Percentiles rank a stretch among this genome's conserved stretches.
Conservation (phyloP, 495 filamentous ascomycete species). For the Podospora tetraspora region DNA sequence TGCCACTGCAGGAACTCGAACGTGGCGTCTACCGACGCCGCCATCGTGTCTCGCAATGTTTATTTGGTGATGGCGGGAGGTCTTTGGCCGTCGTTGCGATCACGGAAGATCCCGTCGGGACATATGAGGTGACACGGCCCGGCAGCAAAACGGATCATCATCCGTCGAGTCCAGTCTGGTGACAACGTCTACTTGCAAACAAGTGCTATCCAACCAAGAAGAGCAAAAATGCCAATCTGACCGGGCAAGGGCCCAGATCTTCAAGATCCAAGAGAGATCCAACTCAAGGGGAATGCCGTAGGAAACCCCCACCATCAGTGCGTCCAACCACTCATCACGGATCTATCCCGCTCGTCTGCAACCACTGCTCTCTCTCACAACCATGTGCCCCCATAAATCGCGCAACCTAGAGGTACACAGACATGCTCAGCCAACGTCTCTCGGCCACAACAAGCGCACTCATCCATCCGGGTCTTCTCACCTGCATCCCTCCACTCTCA, state of each 20-base stretch:
- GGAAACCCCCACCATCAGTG: not conserved
- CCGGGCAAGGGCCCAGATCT: not conserved
- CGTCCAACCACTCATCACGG: not conserved
- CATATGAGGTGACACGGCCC: not conserved
- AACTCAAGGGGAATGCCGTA: not conserved
- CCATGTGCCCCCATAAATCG: too few species aligned
- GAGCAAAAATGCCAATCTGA: not conserved
- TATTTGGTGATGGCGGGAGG: not conserved
- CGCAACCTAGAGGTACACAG: too few species aligned
- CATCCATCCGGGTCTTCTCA: too few species aligned
- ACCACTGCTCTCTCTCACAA: too few species aligned
- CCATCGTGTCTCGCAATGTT: not conserved
- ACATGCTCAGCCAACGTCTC: too few species aligned
- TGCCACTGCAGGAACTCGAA: slow-evolving; percentile 2
- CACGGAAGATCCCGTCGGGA: not conserved
- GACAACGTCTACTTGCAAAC: not conserved
- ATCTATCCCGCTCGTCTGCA: not conserved
- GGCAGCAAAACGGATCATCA: not conserved
- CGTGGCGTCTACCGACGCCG: too few species aligned
- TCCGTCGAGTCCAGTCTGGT: not conserved
- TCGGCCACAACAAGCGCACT: too few species aligned
- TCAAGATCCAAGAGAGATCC: not conserved
- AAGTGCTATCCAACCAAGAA: not conserved
- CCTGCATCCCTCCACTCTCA: not conserved
- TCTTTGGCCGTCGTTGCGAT: not conserved